phyloP scores from a whole-genome alignment of 441 rosid genomes.

The Pelargonium australe region DNA sequence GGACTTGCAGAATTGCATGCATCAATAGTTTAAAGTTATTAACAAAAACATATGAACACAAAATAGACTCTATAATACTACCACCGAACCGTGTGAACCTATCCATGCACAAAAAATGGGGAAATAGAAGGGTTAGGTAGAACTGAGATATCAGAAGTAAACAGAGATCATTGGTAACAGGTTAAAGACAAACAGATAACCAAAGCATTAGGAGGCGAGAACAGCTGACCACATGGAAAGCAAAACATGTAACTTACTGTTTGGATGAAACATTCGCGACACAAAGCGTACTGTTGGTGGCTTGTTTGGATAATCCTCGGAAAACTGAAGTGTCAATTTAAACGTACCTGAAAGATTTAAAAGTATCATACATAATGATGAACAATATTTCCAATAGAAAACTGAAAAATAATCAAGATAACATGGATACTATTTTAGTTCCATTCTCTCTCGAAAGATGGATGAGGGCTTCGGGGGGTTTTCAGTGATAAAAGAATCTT shows the following conservation, averaged over 20 bases:
- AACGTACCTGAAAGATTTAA: conserved; percentile 38
- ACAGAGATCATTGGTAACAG: too few relatives aligned
- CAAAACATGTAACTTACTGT: conserved; percentile 28
- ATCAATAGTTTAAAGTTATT: neutral
- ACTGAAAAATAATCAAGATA: neutral
- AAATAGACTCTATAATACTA: neutral
- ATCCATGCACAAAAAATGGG: neutral
- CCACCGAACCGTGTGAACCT: neutral
- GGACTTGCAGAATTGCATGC: neutral
- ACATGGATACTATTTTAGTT: neutral
- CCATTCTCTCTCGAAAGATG: neutral
- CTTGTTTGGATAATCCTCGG: conserved; percentile 53
- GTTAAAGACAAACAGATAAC: neutral
- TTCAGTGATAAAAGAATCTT: too few relatives aligned
- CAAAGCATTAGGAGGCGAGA: neutral
- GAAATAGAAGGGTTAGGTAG: conserved; percentile 3
- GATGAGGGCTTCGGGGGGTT: too few relatives aligned
- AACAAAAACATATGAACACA: neutral
- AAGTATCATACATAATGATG: neutral
- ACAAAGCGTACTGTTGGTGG: conserved; percentile 47
- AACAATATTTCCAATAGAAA: neutral
- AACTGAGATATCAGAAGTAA: neutral
- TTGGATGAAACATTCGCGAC: conserved; percentile 51
- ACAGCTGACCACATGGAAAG: neutral
- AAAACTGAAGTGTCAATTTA: conserved; percentile 42